Base-by-base conservation (phyloP, 345 rosid genomes). In the Sisymbrium irio region DNA sequence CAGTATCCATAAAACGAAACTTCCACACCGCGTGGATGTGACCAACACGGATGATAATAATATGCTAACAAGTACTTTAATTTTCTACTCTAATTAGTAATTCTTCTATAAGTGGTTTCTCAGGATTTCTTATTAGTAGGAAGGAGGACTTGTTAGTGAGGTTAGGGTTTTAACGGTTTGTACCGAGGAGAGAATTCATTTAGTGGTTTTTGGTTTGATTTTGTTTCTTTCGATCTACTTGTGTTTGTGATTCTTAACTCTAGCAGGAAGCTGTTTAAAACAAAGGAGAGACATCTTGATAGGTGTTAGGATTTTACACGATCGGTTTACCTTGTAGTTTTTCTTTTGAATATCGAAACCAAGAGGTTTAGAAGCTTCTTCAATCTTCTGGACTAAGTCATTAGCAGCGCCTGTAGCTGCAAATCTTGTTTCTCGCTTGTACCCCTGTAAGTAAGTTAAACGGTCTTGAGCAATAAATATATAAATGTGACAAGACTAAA, bases 301-400 rank as follows among this genome's bases (percentile, higher is more conserved):
- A 67, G 73, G 12, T 75, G 19, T 41, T 12, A 15, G 5, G 58
- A 17, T 62, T 40, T 66, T 40, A 65, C 55, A 68, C 27, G 8
- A 54, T 46, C 18, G 32, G 12, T 49, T 81, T 36, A 89, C 99
- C 98, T 90, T 92, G 77, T 95, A 95, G 77, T 90, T 89, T 78
- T 90, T 95, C 92, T 90, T 95, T 42, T 88, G 97, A 20, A 95
- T 85, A 79, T 87, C 94, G 9, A 92, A 95, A 40, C 99, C 99
- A 60, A 95, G 99, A 75, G 99, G 99, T 83, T 87, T 90, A 9
- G 90, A 97, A 46, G 94, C 97, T 83, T 82, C 87, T 82, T 92
- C 98, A 46, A 95, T 92, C 96, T 87, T 95, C 72, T 79, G 77
- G 73, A 95, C 86, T 77, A 95, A 87, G 79, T 95, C 98, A 60